Evolutionary conservation across 176 grass and related monocot species (phyloP).

Genomic region (Aegilops bicornis): DNA sequence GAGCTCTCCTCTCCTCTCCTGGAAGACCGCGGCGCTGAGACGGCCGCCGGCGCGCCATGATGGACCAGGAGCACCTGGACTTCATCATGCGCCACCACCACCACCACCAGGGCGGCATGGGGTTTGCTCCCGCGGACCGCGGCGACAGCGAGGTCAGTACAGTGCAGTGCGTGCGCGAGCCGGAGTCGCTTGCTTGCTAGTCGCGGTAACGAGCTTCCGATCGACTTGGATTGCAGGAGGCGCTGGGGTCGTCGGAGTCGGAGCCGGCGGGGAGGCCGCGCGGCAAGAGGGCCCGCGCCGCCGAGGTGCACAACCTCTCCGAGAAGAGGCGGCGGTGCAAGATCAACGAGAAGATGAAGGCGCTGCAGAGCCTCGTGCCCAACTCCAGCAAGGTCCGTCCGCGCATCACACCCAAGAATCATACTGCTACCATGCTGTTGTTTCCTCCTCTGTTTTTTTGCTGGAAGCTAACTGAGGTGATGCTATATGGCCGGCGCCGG

Average conservation of each 20-base stretch:
- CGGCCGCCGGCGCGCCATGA: neutral
- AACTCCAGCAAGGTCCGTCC: constrained; percentile 80
- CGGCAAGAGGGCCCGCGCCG: constrained; percentile 80
- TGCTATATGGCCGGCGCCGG: neutral
- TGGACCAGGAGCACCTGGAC: constrained; percentile 36
- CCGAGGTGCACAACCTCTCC: constrained; percentile 96
- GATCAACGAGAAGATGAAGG: constrained; percentile 99
- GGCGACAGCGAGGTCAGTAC: constrained; percentile 46
- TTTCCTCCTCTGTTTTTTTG: neutral
- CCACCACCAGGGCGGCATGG: constrained; percentile 16
- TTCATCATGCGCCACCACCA: constrained; percentile 40
- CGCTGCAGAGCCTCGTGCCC: constrained; percentile 83
- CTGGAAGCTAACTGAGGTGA: neutral
- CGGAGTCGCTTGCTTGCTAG: neutral
- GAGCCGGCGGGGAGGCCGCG: constrained; percentile 46
- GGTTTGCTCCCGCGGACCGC: neutral
- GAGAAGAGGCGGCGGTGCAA: constrained; percentile 93
- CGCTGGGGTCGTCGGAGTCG: constrained; percentile 60
- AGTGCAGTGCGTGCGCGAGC: neutral
- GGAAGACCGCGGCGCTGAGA: neutral
- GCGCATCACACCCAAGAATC: neutral
- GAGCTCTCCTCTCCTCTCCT: neutral
- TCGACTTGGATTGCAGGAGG: constrained; percentile 27
- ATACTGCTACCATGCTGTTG: too few species aligned
- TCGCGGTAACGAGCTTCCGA: neutral